Base-by-base conservation (phyloP, 2,329 filamentous ascomycete species). In the Rutstroemia sp. region DNA sequence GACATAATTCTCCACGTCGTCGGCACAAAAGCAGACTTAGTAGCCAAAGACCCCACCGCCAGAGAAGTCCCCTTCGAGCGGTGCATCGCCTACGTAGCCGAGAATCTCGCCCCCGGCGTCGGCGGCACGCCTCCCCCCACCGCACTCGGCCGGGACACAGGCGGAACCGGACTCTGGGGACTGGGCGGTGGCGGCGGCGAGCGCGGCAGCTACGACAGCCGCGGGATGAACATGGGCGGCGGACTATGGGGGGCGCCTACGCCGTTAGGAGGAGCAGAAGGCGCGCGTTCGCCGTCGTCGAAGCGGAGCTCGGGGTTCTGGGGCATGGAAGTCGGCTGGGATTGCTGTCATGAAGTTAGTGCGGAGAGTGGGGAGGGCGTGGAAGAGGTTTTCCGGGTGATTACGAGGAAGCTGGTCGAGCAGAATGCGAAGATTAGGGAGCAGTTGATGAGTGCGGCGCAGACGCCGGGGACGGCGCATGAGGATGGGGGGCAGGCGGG, bases 261-360 rank as follows among this genome's bases (percentile, higher is more conserved):
- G 38, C 51, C n/a, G 38, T 14, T 10, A 21, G 57, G 16, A 60
- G 57, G 16, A 60, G 72, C 56, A 81, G 72, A 73, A 56, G 81
- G 84, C 62, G 79, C 80, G 12, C 76, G 80, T 55, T 83, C 78
- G 60, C 82, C 82, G 46, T 79, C 77, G 64, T 83, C 79, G 48
- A 86, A 86, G 70, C 76, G 83, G 44, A 87, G 82, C 66, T 87
- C 82, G 39, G 87, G 87, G 1, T 89, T 91, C 73, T 96, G 92
- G 92, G 90, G 87, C 21, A 89, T 94, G 70, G 92, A 96, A 68
- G 84, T 91, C 5, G 91, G 92, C 52, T 97, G 92, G 92, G 92
- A 96, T 67, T 95, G 91, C 61, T 97, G 92, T 71, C 94, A 97
- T 72, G 94, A 99, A 75, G 92, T 99, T 68, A 92, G 86, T 64